Evolutionary conservation across 192 early-diverging fungal genomes (phyloP).

Genomic region (Backusella westeae): DNA sequence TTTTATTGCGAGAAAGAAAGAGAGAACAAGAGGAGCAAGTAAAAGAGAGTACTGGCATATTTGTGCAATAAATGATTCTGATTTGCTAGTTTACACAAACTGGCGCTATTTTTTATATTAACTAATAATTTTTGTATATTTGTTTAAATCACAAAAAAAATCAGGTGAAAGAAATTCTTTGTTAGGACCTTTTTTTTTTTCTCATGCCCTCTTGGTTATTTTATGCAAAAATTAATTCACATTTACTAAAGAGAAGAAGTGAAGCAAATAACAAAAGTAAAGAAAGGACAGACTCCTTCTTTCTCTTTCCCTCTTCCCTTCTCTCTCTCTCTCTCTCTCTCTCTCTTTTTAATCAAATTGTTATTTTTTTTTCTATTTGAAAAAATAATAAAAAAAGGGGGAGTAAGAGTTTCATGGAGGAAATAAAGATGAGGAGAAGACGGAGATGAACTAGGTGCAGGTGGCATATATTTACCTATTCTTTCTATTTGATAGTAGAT

Average conservation of each 20-base stretch:
- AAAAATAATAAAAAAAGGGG: not conserved
- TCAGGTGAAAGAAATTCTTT: not conserved
- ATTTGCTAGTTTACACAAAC: not conserved
- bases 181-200: not conserved
- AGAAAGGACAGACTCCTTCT: not conserved
- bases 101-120: not conserved
- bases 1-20: not conserved
- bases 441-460: not conserved
- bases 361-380: not conserved
- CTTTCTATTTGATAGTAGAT: not conserved
- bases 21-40: not conserved
- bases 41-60: not conserved
- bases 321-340: not conserved
- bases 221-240: not conserved
- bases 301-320: not conserved
- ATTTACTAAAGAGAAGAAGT: not conserved
- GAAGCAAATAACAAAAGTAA: not conserved
- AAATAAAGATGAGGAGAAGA: not conserved
- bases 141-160: not conserved
- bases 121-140: not conserved
- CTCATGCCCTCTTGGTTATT: not conserved
- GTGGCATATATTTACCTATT: not conserved
- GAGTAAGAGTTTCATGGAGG: not conserved
- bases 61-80: not conserved
- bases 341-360: not conserved